Evolutionary conservation across 345 rosid genomes (phyloP).

Genomic region (Melaleuca quinquenervia): DNA sequence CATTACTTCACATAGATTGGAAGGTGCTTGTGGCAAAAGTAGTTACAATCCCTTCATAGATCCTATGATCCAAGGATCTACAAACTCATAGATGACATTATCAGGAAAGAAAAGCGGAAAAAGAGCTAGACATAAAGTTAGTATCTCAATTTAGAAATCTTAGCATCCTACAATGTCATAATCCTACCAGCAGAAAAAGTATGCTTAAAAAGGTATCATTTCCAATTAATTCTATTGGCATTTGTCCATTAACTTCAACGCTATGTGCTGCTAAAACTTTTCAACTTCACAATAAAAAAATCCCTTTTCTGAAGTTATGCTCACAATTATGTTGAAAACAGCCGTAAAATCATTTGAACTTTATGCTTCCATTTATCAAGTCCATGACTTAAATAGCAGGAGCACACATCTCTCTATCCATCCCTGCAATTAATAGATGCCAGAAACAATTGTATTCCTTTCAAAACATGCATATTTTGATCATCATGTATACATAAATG

Average conservation of each 20-base stretch:
- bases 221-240: neutral
- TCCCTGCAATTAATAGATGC: neutral
- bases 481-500: neutral
- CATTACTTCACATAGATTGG: neutral
- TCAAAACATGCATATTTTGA: neutral
- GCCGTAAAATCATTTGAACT: neutral
- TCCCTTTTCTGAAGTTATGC: neutral
- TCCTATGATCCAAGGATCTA: neutral
- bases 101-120: neutral
- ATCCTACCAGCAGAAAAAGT: neutral
- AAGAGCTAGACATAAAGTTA: neutral
- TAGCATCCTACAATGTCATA: neutral
- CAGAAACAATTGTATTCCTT: neutral
- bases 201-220: neutral
- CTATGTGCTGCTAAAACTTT: neutral
- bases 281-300: neutral
- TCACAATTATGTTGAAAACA: neutral
- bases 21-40: neutral
- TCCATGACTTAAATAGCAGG: neutral
- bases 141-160: neutral
- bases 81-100: neutral
- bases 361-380: neutral
- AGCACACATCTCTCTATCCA: neutral
- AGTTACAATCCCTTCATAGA: neutral
- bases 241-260: neutral